Percentiles rank a stretch among this genome's conserved stretches.
These are phyloP conservation scores for Magnusiomyces fungicola DNA, from an alignment of 1,139 yeast genomes.

Conservation along the genomic window DNA sequence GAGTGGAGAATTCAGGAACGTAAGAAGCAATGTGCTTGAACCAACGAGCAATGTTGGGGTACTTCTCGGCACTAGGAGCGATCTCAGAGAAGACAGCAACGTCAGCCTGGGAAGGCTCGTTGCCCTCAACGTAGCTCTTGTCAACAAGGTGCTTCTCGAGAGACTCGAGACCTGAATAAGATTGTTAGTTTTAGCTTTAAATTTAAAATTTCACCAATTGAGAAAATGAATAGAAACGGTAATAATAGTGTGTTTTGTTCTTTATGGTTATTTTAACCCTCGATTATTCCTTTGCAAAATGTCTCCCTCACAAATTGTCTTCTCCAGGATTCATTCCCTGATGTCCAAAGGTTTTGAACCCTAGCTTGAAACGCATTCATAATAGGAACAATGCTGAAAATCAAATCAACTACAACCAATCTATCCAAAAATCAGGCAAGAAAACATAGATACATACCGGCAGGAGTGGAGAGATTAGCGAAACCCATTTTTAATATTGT, in stretches of 20 bases:
- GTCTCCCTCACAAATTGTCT: too few species aligned
- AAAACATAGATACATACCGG: constrained; percentile 28
- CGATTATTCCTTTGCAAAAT: too few species aligned
- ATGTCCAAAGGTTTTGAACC: too few species aligned
- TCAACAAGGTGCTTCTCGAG: constrained; percentile 84
- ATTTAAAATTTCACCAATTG: too few species aligned
- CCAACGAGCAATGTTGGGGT: constrained; percentile 97
- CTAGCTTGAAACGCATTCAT: too few species aligned
- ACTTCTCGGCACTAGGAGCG: constrained; percentile 49
- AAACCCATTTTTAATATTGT: constrained; percentile 30
- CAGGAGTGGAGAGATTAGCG: constrained; percentile 38
- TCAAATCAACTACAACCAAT: too few species aligned
- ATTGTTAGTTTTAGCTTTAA: constrained; percentile 3
- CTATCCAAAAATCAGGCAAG: not conserved
- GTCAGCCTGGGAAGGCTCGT: constrained; percentile 78
- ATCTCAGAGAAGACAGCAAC: constrained; percentile 88
- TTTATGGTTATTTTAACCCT: too few species aligned
- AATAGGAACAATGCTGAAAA: too few species aligned
- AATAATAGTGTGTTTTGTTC: too few species aligned
- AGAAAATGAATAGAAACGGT: too few species aligned
- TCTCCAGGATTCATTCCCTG: too few species aligned
- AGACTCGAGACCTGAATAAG: constrained; percentile 54
- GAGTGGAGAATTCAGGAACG: constrained; percentile 65
- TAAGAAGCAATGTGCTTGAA: constrained; percentile 94
- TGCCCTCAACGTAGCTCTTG: constrained; percentile 90